These are phyloP conservation scores for Aureobasidium melanogenum DNA, from an alignment of 2,329 filamentous ascomycete genomes.

Conservation along the genomic window DNA sequence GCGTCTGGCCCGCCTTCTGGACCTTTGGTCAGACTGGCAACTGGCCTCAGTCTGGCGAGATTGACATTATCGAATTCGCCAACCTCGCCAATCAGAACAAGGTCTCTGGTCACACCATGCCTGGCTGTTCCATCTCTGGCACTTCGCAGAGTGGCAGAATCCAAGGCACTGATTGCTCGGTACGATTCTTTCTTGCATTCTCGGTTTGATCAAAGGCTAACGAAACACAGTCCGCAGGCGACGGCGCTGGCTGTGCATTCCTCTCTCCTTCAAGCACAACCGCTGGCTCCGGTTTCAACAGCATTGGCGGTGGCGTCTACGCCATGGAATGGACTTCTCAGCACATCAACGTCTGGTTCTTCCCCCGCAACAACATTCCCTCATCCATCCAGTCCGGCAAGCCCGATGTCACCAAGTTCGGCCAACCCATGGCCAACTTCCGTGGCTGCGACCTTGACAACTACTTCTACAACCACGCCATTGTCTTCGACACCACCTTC, in stretches of 20 bases:
- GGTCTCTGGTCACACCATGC: constrained; percentile 15
- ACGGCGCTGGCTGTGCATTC: constrained; percentile 28
- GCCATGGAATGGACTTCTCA: constrained; percentile 56
- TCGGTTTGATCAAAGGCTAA: not conserved
- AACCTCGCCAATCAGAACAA: constrained; percentile 34
- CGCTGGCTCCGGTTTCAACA: constrained; percentile 38
- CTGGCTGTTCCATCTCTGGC: constrained; percentile 31
- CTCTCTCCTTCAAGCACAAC: constrained; percentile 39
- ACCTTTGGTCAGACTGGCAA: constrained; percentile 19
- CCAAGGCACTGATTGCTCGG: constrained; percentile 42
- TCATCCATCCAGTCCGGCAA: constrained; percentile 40
- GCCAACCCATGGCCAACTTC: constrained; percentile 52
- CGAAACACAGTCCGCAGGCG: constrained; percentile 32
- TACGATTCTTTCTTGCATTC: constrained; percentile 19
- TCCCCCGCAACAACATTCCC: constrained; percentile 57
- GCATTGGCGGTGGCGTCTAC: constrained; percentile 34
- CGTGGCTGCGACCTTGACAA: constrained; percentile 28
- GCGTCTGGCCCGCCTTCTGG: constrained; percentile 40
- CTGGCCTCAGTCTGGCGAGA: constrained; percentile 36
- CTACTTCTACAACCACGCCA: constrained; percentile 28
- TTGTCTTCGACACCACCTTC: constrained; percentile 57
- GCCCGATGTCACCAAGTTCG: constrained; percentile 53
- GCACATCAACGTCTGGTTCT: constrained; percentile 74
- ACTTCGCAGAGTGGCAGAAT: constrained; percentile 32
- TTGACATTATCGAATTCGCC: constrained; percentile 40